These are phyloP conservation scores for Carallia pectinifolia DNA, from an alignment of 345 rosid species.

Conservation along the genomic window DNA sequence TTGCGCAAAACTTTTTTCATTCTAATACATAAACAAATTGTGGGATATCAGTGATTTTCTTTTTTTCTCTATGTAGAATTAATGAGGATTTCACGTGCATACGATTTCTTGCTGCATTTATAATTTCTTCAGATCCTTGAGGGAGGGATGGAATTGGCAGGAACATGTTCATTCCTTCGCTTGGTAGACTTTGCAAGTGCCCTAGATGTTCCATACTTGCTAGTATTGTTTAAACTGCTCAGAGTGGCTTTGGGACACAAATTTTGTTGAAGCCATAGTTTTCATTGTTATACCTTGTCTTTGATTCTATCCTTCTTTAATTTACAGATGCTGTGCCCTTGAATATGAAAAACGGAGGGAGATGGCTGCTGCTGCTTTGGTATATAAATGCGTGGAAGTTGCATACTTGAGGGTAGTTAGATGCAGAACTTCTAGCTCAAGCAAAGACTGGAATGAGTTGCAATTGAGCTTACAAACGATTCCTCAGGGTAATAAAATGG, in stretches of 20 bases:
- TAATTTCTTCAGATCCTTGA: background rate
- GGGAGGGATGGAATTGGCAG: background rate
- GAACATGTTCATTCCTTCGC: background rate
- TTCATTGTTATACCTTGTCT: background rate
- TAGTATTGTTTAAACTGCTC: background rate
- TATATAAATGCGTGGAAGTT: constrained; percentile 82
- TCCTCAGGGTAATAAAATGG: constrained; percentile 53
- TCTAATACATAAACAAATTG: background rate
- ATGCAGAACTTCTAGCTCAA: constrained; percentile 40
- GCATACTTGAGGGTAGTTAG: constrained; percentile 64
- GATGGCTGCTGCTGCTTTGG: constrained; percentile 80
- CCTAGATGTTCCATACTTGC: background rate
- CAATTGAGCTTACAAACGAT: constrained; percentile 43
- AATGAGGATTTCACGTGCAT: too few species aligned
- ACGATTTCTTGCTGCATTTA: background rate
- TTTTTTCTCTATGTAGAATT: background rate
- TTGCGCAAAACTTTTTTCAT: too few species aligned
- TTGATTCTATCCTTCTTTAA: constrained; percentile 13
- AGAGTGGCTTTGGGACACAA: background rate
- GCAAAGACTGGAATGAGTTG: constrained; percentile 54
- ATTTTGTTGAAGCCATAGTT: background rate
- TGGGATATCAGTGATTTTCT: background rate
- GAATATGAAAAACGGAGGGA: constrained; percentile 59
- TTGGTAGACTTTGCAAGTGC: background rate
- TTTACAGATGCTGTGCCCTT: constrained; percentile 62